Evolutionary conservation across 176 grass and related monocot genomes (phyloP), one percentile per base, ranked within the genome.

Genomic region (Eleusine coracana): DNA sequence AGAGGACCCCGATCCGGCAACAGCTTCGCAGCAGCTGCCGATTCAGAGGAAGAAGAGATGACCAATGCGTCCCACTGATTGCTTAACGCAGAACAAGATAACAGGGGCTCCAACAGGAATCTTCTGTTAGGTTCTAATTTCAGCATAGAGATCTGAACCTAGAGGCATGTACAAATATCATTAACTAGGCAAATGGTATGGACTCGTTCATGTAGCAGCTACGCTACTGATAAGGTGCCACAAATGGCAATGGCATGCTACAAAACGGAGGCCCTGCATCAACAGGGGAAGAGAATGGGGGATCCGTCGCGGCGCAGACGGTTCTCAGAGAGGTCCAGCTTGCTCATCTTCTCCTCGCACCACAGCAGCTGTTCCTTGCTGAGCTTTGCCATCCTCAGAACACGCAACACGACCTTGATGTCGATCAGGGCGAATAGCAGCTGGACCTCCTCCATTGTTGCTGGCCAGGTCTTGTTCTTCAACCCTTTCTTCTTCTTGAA

Each of bases 271-370:
- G 3, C 7, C 28, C n/a, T 28, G 16, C 52, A 2, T 99, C 87
- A 99, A 73, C 93, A 92, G 9, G 93, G 96, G 83, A 99, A 99
- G 23, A 96, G 87, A 29, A 96, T 95, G 2, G 93, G 96, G 54
- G 91, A 96, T 7, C 64, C 85, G 34, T 96, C 96, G 1, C 96
- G 88, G 38, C 89, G 84, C 23, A 99, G 85, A 70, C 89, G 90
- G 83, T 86, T 88, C 49, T 92, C 87, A 0, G 91, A 92, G 70
- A 99, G 79, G 80, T 96, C 96, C 7, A 99, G 74, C 86, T 99
- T 99, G 78, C 96, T 96, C 96, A 99, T 96, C 88, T 99, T 99
- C 86, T 99, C 96, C 74, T 98, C 96, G 14, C 96, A 99, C 96
- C 96, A 99, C 40, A 99, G 86, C 21, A 99, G 80, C 85, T 96